A percentile compares a stretch with the other conserved stretches of the same genome.
Conservation (phyloP, 148 eudicot genomes). For the Selenicereus undatus region DNA sequence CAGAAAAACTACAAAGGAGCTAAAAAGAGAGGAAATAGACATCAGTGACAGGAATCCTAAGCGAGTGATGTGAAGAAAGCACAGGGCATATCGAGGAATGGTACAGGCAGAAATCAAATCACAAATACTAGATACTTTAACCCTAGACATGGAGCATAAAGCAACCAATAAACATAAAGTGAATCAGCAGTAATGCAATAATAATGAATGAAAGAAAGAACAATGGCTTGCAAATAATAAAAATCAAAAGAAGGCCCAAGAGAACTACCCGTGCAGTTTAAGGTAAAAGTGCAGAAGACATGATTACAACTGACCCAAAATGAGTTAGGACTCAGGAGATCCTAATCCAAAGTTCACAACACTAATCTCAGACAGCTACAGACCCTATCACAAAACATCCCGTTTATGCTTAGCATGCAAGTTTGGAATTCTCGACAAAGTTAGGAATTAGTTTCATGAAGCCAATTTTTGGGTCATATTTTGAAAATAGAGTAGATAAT, state of each 20-base stretch:
- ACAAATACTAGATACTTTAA: not conserved
- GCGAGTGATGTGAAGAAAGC: not conserved
- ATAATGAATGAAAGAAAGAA: not conserved
- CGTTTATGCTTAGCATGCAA: not conserved
- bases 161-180: not conserved
- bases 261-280: not conserved
- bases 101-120: not conserved
- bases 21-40: not conserved
- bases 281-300: not conserved
- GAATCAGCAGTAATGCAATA: not conserved
- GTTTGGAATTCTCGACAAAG: not conserved
- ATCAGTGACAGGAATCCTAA: not conserved
- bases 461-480: not conserved
- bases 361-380: no score
- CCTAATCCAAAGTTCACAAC: no score
- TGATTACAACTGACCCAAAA: not conserved
- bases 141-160: not conserved
- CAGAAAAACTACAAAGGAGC: not conserved
- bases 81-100: not conserved
- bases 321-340: no score
- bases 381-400: not conserved
- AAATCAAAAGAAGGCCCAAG: not conserved
- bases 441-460: not conserved
- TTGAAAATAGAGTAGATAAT: not conserved
- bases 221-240: not conserved